These are phyloP conservation scores for Pneumocystis oryctolagi DNA, from an alignment of 1,139 yeast species.

Conservation along the genomic window DNA sequence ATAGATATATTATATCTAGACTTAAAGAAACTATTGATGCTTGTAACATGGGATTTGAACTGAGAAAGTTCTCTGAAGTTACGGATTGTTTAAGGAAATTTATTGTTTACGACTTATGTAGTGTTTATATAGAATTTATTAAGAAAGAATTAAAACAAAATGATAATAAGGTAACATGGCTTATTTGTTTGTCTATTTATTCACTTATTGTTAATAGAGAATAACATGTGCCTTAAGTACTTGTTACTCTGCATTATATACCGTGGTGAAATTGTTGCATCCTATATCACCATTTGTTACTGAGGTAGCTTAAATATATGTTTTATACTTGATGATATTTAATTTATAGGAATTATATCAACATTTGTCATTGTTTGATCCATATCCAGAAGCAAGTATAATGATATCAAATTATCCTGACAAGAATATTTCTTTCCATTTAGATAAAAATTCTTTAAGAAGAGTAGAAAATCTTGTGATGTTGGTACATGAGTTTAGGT, in stretches of 20 bases:
- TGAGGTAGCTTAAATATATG: not conserved
- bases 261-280: not conserved
- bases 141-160: not conserved
- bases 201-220: not conserved
- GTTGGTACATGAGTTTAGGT: not conserved
- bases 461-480: not conserved
- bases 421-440: not conserved
- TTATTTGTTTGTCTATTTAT: not conserved
- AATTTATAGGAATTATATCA: conserved; percentile 1
- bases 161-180: not conserved
- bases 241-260: not conserved
- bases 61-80: not conserved
- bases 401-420: conserved; percentile 2
- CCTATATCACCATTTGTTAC: conserved; percentile 2
- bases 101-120: not conserved
- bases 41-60: not conserved
- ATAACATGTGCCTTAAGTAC: not conserved
- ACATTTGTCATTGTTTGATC: not conserved
- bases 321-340: not conserved
- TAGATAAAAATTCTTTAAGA: not conserved
- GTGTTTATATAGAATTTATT: conserved; percentile 1
- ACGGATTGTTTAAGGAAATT: not conserved
- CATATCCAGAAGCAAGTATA: not conserved
- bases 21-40: conserved; percentile 1
- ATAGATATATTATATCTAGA: not conserved